Evolutionary conservation across 2,329 filamentous ascomycete genomes (phyloP), one percentile per base, ranked within the genome.

Genomic region (Nemania sp.): DNA sequence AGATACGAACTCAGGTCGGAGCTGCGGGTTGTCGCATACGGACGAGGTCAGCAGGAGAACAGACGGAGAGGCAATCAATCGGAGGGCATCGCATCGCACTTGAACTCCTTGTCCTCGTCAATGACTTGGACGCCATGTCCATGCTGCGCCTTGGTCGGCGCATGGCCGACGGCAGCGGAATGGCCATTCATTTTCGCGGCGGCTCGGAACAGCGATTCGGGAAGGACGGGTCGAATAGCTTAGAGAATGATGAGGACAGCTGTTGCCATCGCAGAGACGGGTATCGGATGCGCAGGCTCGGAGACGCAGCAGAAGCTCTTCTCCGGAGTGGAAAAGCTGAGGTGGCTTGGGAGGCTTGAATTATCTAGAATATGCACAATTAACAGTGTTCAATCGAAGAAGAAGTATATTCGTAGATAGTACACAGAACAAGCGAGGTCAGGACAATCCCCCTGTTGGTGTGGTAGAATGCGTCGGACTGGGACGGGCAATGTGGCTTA

Each of bases 41-140:
- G 35, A 5, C 10, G n/a, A 37, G 43, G 61, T 68, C 53, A 69
- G 67, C 53, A 34, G 48, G 49, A 62, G 45, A 43, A 34, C 13
- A 50, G 52, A 61, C 25, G 42, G 53, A 34, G 63, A 60, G 54
- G 51, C 17, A 50, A 29, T 51, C 42, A 35, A 35, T n/a, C 11
- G 56, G n/a, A 12, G 53, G 53, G 37, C 32, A 45, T 74, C 89
- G 37, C 32, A 45, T 74, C 89, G 66, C 85, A 96, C 92, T 97
- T 98, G 87, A 97, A 99, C 71, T 91, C 85, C 81, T 98, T 98
- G 74, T 96, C 89, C 79, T 93, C 93, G 75, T 97, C 92, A 73
- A 99, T 91, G 70, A 99, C 92, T 79, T 99, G 95, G 73, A 98
- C 91, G 73, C 95, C 95, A 84, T 97, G 90, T 73, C 92, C 90